These are phyloP conservation scores for Xanthoconium separans DNA, from an alignment of 1,284 basidiomycete species.

Conservation along the genomic window DNA sequence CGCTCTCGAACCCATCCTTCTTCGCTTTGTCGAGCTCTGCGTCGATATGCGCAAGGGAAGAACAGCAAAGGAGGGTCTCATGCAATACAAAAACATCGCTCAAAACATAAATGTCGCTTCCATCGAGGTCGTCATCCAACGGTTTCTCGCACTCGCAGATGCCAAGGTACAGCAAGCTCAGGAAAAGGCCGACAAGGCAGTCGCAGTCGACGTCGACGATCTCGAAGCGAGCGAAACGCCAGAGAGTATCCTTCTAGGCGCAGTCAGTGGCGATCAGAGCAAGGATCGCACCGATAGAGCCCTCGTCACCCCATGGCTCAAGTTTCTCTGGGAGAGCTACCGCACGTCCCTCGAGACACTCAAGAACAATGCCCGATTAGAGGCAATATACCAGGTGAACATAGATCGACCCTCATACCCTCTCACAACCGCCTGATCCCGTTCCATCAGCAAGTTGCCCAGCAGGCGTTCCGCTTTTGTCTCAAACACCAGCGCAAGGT, in stretches of 20 bases:
- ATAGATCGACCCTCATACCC: too few species aligned
- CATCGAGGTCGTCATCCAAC: constrained; percentile 91
- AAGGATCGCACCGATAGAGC: constrained; percentile 95
- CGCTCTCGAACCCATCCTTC: constrained; percentile 94
- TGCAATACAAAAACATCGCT: constrained; percentile 96
- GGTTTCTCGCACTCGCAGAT: constrained; percentile 88
- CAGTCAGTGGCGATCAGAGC: constrained; percentile 89
- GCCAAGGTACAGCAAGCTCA: constrained; percentile 86
- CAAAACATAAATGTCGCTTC: constrained; percentile 91
- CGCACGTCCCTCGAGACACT: constrained; percentile 95
- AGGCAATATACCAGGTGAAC: constrained; percentile 90
- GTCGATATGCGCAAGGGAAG: constrained; percentile 90
- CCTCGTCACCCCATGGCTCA: constrained; percentile 96
- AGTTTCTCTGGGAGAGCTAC: constrained; percentile 99
- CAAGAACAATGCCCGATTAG: constrained; percentile 95
- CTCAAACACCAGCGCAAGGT: constrained; percentile 93
- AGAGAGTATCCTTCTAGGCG: constrained; percentile 85
- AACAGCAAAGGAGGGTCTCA: constrained; percentile 79
- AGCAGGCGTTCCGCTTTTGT: constrained; percentile 98
- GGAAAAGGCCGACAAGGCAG: constrained; percentile 76
- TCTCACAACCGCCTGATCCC: background rate
- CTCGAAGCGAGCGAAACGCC: constrained; percentile 91
- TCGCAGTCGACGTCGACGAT: constrained; percentile 82
- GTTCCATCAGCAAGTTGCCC: constrained; percentile 78
- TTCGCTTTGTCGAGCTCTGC: constrained; percentile 93